Percentiles rank a stretch among this genome's conserved stretches.
Evolutionary conservation across 2,329 filamentous ascomycete species (phyloP).

Genomic region (Trichoderma arundinaceum): DNA sequence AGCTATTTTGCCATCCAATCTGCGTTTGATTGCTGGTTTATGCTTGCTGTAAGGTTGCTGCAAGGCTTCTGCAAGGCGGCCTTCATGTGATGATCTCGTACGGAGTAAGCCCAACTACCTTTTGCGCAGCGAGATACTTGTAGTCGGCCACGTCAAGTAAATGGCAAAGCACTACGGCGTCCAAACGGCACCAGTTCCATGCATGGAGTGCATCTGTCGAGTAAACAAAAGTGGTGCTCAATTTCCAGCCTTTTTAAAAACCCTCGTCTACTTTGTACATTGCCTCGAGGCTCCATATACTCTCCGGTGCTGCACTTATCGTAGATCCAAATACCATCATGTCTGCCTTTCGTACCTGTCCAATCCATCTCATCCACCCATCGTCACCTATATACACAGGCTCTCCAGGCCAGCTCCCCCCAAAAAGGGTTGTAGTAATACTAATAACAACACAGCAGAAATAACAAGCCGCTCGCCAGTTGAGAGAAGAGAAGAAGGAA

Average conservation of each 20-base stretch:
- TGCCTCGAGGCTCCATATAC: conserved; percentile 23
- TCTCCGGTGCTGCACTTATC: background rate
- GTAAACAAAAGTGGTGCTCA: background rate
- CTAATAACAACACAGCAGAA: conserved; percentile 16
- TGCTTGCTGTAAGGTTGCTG: background rate
- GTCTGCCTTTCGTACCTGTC: conserved; percentile 11
- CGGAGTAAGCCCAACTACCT: no score
- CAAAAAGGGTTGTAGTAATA: background rate
- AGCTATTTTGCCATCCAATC: no score
- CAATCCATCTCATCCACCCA: conserved; percentile 2
- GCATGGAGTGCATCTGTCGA: background rate
- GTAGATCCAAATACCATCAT: conserved; percentile 19
- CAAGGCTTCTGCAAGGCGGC: background rate
- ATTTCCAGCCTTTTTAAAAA: conserved; percentile 1
- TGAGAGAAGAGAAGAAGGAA: background rate
- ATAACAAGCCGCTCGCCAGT: conserved; percentile 18
- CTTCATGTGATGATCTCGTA: background rate
- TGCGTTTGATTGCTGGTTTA: no score
- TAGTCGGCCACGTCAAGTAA: no score
- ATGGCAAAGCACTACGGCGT: no score
- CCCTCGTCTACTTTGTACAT: conserved; percentile 21
- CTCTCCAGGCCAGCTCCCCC: conserved; percentile 1
- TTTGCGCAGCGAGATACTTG: no score
- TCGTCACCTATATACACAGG: conserved; percentile 15
- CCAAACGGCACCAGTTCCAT: background rate